Evolutionary conservation across 2,329 filamentous ascomycete genomes (phyloP).

Genomic region (Sporothrix luriei): DNA sequence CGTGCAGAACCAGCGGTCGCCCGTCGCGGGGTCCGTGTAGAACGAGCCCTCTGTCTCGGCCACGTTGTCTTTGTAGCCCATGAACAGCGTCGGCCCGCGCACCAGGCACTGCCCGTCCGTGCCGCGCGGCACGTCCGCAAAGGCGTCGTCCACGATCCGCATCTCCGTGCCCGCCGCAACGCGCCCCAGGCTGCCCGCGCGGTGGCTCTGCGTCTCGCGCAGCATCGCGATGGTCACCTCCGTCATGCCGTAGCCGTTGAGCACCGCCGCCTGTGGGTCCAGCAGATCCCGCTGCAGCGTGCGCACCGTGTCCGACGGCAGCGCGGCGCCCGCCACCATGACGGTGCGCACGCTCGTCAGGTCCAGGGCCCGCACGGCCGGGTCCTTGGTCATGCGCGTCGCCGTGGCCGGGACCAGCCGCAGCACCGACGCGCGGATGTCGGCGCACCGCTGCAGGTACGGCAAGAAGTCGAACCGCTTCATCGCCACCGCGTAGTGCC

Average conservation of each 20-base stretch:
- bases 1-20: constrained; percentile 68
- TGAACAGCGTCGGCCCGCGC: constrained; percentile 70
- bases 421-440: constrained; percentile 67
- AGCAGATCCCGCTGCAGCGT: constrained; percentile 54
- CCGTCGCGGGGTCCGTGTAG: constrained; percentile 42
- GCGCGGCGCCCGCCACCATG: constrained; percentile 68
- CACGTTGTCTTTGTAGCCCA: constrained; percentile 73
- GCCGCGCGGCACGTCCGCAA: constrained; percentile 53
- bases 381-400: constrained; percentile 72
- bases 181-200: constrained; percentile 52
- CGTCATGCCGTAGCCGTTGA: constrained; percentile 86
- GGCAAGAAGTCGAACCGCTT: constrained; percentile 72
- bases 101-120: constrained; percentile 62
- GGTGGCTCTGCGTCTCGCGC: constrained; percentile 46
- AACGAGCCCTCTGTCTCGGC: constrained; percentile 65
- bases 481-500: constrained; percentile 65
- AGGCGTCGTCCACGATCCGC: constrained; percentile 59
- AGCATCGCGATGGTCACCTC: constrained; percentile 69
- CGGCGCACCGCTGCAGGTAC: constrained; percentile 68
- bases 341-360: constrained; percentile 64
- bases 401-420: constrained; percentile 73
- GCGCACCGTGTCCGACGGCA: constrained; percentile 57
- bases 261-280: constrained; percentile 52
- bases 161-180: constrained; percentile 53
- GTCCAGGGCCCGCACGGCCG: constrained; percentile 65